Evolutionary conservation across 305 asterid species (phyloP).

Genomic region (Withania somnifera): DNA sequence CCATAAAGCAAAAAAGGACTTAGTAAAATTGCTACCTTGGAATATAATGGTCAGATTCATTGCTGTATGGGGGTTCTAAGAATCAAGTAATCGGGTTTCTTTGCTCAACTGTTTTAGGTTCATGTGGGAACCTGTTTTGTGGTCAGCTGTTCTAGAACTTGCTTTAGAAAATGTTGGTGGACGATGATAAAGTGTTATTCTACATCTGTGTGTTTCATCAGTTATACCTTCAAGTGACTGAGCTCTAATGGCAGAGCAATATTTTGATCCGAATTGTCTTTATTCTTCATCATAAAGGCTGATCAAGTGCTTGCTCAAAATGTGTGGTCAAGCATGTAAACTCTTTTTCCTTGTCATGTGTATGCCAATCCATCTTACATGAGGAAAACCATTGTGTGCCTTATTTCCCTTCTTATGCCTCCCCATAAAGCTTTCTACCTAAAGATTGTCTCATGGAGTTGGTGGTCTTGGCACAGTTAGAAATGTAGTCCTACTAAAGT

Average conservation of each 20-base stretch:
- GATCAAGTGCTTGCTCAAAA: background rate
- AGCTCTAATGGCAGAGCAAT: background rate
- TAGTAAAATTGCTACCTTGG: background rate
- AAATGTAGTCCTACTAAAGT: background rate
- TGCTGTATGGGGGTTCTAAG: background rate
- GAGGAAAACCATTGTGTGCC: background rate
- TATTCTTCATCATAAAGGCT: background rate
- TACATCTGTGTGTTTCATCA: background rate
- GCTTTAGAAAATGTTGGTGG: background rate
- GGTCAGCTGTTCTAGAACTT: background rate
- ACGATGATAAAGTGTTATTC: background rate
- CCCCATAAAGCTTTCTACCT: background rate
- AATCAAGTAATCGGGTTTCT: background rate
- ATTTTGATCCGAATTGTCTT: background rate
- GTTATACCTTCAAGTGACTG: background rate
- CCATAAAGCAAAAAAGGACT: background rate
- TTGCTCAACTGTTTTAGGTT: background rate
- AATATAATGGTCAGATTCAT: background rate
- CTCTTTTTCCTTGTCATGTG: background rate
- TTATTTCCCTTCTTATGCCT: background rate
- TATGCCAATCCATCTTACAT: background rate
- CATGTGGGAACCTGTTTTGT: background rate
- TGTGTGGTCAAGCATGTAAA: background rate
- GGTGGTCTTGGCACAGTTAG: background rate
- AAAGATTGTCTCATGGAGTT: background rate